Conservation (phyloP, 108 stramenopile genomes). For the Pseudonitzschia multiseries region DNA sequence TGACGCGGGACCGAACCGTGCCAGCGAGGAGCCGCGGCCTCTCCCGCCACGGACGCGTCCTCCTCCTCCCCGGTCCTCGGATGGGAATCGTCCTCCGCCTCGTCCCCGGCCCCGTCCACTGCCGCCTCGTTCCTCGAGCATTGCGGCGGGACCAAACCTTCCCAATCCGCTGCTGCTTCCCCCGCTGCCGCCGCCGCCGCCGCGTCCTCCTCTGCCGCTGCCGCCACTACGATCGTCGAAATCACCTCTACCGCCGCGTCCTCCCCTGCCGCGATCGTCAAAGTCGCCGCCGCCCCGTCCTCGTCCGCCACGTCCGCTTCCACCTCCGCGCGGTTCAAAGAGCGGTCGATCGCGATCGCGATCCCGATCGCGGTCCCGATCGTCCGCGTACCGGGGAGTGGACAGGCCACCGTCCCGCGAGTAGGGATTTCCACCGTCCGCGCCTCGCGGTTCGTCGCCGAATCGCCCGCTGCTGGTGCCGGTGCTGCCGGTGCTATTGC, state of each 20-base stretch:
- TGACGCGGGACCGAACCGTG: neutral
- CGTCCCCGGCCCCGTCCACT: conserved; percentile 20
- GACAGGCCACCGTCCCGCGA: neutral
- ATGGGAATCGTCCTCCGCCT: conserved; percentile 8
- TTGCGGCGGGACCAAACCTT: neutral
- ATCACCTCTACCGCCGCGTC: conserved; percentile 7
- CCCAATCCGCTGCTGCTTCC: neutral
- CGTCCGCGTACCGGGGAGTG: neutral
- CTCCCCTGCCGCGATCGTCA: neutral
- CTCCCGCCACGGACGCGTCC: conserved; percentile 13
- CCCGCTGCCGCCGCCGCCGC: neutral
- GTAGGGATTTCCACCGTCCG: neutral
- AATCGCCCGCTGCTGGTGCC: neutral
- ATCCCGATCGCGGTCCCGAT: conserved; percentile 6
- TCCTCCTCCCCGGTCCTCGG: conserved; percentile 14
- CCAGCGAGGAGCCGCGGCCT: conserved; percentile 17
- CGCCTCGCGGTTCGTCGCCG: neutral
- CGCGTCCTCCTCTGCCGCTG: neutral
- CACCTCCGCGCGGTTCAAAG: neutral
- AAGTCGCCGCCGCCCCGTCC: neutral
- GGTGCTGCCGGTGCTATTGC: too few species aligned
- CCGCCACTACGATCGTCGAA: neutral
- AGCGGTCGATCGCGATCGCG: conserved; percentile 13
- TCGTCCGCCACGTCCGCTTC: neutral
- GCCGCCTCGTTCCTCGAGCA: conserved; percentile 1